Percentiles rank a stretch among this genome's conserved stretches.
phyloP scores from a whole-genome alignment of 305 asterid genomes.

The Solanum chacoense region DNA sequence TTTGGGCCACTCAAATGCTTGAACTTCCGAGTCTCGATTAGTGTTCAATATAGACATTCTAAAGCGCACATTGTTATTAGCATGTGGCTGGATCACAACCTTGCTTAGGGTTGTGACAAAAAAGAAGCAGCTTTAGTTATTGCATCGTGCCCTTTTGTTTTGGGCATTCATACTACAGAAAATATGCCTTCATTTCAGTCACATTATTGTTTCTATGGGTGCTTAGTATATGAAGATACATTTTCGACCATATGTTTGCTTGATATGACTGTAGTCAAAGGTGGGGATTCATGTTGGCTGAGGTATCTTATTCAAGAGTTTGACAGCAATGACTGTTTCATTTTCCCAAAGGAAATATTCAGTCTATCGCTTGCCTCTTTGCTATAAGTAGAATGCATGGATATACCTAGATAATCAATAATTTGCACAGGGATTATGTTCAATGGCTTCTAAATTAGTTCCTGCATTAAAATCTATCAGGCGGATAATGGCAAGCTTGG shows the following conservation, averaged over 20 bases:
- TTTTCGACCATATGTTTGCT: background rate
- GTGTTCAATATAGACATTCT: background rate
- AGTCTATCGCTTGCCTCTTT: background rate
- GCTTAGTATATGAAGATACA: background rate
- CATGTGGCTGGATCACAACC: background rate
- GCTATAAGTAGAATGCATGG: background rate
- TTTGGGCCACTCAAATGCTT: background rate
- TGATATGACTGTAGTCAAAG: background rate
- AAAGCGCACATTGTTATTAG: background rate
- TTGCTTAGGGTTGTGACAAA: background rate
- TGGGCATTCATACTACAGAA: background rate
- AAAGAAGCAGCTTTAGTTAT: background rate
- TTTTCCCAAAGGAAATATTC: background rate
- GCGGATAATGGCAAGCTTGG: conserved; percentile 57
- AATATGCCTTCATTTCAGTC: background rate
- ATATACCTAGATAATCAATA: background rate
- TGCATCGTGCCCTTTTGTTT: background rate
- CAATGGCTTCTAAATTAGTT: background rate
- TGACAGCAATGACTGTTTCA: background rate
- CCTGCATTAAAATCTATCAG: conserved; percentile 18
- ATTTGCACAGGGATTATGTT: background rate
- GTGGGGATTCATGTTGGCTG: background rate
- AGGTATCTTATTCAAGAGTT: background rate
- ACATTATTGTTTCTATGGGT: background rate
- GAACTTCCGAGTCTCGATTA: background rate